phyloP scores from a whole-genome alignment of 139 green algal genomes.

The Coelastrella sp. region DNA sequence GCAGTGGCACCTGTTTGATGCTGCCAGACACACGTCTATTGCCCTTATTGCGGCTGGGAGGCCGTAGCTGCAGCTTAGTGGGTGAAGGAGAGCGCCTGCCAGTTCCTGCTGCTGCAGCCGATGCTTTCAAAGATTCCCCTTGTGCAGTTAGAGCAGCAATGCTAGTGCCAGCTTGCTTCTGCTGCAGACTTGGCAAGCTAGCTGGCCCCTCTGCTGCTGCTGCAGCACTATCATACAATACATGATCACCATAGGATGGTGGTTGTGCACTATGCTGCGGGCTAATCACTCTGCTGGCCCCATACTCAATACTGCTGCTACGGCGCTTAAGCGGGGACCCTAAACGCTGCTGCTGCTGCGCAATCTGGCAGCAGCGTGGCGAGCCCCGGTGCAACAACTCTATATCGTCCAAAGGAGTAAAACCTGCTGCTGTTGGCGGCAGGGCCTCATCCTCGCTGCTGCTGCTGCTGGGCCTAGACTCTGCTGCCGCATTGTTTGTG shows the following conservation, averaged over 20 bases:
- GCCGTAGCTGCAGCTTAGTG: too few species aligned
- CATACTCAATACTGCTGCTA: not conserved
- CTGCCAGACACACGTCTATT: not conserved
- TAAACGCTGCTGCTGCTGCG: not conserved
- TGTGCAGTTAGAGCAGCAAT: too few species aligned
- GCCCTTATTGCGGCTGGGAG: not conserved
- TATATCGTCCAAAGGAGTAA: conserved; percentile 3
- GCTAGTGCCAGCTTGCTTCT: too few species aligned
- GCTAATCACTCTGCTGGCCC: not conserved
- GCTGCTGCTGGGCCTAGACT: not conserved
- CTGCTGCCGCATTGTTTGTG: not conserved
- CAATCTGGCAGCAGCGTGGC: conserved; percentile 19
- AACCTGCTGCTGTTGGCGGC: not conserved
- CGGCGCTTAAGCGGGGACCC: not conserved
- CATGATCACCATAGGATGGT: not conserved
- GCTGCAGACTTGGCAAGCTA: too few species aligned
- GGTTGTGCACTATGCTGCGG: not conserved
- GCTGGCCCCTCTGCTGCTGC: not conserved
- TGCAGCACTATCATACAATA: not conserved
- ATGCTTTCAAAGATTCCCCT: too few species aligned
- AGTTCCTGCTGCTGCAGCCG: too few species aligned
- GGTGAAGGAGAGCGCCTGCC: too few species aligned
- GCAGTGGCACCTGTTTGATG: not conserved
- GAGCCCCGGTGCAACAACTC: conserved; percentile 31
- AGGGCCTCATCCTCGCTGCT: not conserved